A percentile compares a stretch with the other conserved stretches of the same genome.
These are phyloP conservation scores for Ogataea paradorogensis DNA, from an alignment of 805 yeast species.

Conservation along the genomic window DNA sequence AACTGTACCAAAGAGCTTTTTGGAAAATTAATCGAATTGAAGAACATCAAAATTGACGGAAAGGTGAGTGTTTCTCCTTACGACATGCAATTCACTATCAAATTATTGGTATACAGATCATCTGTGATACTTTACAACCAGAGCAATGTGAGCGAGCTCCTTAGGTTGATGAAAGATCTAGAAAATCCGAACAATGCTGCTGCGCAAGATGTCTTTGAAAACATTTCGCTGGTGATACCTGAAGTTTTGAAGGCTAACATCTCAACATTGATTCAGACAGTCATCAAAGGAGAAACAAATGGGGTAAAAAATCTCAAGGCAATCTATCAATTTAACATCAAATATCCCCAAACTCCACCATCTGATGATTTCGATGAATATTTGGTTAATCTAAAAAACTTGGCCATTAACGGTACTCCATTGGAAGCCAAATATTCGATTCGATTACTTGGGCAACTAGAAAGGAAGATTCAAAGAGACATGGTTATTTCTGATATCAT, in stretches of 20 bases:
- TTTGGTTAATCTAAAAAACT: conserved; percentile 40
- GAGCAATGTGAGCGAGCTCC: conserved; percentile 55
- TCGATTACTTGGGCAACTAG: conserved; percentile 48
- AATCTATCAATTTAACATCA: conserved; percentile 53
- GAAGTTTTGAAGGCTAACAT: conserved; percentile 61
- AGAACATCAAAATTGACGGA: conserved; percentile 38
- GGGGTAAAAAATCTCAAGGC: conserved; percentile 51
- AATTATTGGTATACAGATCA: conserved; percentile 58
- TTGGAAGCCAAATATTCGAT: conserved; percentile 63
- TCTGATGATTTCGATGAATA: conserved; percentile 42
- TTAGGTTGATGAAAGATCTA: conserved; percentile 42
- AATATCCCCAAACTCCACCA: conserved; percentile 40
- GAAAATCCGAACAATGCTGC: conserved; percentile 28
- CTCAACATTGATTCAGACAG: conserved; percentile 40
- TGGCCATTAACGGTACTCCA: conserved; percentile 54
- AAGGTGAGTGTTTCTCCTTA: conserved; percentile 38
- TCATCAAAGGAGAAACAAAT: conserved; percentile 7
- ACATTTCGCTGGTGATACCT: conserved; percentile 60
- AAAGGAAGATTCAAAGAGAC: conserved; percentile 37
- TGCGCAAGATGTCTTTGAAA: conserved; percentile 55
- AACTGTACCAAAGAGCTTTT: conserved; percentile 65
- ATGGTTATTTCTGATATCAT: conserved; percentile 39
- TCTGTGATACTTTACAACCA: conserved; percentile 62
- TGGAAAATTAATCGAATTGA: conserved; percentile 51
- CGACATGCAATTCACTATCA: conserved; percentile 52